These are phyloP conservation scores for Coniochaeta sp. DNA, from an alignment of 2,329 filamentous ascomycete species.

Conservation along the genomic window DNA sequence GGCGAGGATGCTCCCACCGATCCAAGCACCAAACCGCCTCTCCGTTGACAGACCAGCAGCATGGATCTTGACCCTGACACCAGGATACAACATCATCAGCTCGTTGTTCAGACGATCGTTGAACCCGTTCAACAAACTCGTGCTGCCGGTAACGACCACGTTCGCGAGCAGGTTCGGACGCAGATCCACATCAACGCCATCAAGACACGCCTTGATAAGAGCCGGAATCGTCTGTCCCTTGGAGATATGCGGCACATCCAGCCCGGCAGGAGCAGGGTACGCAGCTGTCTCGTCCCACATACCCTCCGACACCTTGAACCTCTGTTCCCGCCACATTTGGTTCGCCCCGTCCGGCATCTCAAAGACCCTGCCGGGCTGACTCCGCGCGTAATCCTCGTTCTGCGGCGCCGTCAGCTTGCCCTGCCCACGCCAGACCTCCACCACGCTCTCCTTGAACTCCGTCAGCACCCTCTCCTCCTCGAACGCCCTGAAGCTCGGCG, in stretches of 20 bases:
- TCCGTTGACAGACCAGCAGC: constrained; percentile 82
- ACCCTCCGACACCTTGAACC: constrained; percentile 79
- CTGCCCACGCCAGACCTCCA: constrained; percentile 85
- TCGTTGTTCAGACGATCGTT: constrained; percentile 85
- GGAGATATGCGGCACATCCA: constrained; percentile 40
- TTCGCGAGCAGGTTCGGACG: constrained; percentile 78
- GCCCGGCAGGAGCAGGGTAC: constrained; percentile 35
- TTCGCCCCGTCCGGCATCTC: constrained; percentile 98
- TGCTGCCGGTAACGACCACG: constrained; percentile 87
- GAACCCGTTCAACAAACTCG: constrained; percentile 82
- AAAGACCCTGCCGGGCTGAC: constrained; percentile 75
- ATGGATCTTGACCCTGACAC: constrained; percentile 79
- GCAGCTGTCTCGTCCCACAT: constrained; percentile 84
- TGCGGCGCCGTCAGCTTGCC: constrained; percentile 56
- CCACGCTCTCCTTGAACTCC: constrained; percentile 96
- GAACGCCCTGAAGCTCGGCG: constrained; percentile 68
- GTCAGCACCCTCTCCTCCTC: constrained; percentile 91
- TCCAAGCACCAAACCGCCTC: constrained; percentile 88
- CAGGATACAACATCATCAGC: constrained; percentile 73
- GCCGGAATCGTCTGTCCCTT: constrained; percentile 77
- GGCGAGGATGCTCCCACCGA: constrained; percentile 90
- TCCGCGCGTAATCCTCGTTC: constrained; percentile 70
- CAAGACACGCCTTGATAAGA: constrained; percentile 70
- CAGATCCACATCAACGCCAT: constrained; percentile 81
- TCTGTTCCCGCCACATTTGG: constrained; percentile 85